These are phyloP conservation scores for Hemileccinum impolitum DNA, from an alignment of 768 basidiomycete species.

Conservation along the genomic window DNA sequence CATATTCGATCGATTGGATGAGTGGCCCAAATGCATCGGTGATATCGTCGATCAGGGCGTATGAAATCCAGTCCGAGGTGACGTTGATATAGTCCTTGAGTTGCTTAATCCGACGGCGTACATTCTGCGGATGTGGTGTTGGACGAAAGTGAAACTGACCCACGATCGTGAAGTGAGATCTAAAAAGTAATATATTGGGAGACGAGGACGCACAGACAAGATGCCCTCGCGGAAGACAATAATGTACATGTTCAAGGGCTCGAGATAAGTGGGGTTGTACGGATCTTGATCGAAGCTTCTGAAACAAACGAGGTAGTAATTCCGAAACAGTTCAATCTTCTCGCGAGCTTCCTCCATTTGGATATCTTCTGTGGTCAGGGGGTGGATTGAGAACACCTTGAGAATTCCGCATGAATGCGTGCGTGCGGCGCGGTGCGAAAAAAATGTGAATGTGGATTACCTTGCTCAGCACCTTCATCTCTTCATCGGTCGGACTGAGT, in stretches of 20 bases:
- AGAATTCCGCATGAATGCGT: slow-evolving; percentile 5
- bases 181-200: neutral
- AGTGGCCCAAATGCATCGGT: slow-evolving; percentile 98
- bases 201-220: slow-evolving; percentile 64
- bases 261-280: slow-evolving; percentile 94
- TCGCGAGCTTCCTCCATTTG: slow-evolving; percentile 99
- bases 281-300: slow-evolving; percentile 98
- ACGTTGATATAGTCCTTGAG: slow-evolving; percentile 98
- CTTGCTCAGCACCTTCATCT: slow-evolving; percentile 96
- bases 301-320: slow-evolving; percentile 99
- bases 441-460: slow-evolving; percentile 36
- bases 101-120: slow-evolving; percentile 96
- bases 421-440: neutral
- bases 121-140: slow-evolving; percentile 97
- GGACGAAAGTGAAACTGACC: slow-evolving; percentile 92
- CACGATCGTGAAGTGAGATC: neutral
- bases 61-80: slow-evolving; percentile 99
- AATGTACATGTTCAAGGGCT: slow-evolving; percentile 99
- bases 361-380: slow-evolving; percentile 98
- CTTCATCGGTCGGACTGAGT: slow-evolving; percentile 90
- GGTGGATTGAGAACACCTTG: slow-evolving; percentile 95
- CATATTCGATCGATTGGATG: slow-evolving; percentile 98
- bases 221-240: slow-evolving; percentile 98
- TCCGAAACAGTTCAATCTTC: slow-evolving; percentile 98
- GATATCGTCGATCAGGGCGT: slow-evolving; percentile 98